These are phyloP conservation scores for Starmerella tilneyi DNA, from an alignment of 805 yeast species.

Conservation along the genomic window DNA sequence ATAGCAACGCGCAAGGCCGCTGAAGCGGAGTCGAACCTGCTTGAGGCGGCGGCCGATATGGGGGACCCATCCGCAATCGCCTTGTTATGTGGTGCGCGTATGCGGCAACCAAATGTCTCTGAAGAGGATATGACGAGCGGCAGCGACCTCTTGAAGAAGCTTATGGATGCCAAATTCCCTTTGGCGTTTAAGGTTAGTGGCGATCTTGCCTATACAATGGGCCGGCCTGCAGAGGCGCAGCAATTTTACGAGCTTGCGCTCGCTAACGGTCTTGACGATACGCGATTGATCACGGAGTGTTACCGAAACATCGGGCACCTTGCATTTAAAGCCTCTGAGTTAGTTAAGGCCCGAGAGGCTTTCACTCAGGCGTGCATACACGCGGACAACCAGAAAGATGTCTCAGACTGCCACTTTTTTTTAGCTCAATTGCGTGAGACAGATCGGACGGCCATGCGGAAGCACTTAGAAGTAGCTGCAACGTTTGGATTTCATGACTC, in stretches of 20 bases:
- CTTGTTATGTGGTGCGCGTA: constrained; percentile 56
- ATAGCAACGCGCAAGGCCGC: constrained; percentile 47
- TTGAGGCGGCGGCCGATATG: constrained; percentile 74
- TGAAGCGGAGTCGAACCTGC: constrained; percentile 55
- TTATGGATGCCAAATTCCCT: constrained; percentile 56
- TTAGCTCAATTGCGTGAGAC: constrained; percentile 59
- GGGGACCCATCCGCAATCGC: constrained; percentile 78
- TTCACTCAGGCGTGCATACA: constrained; percentile 52
- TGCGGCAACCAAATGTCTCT: constrained; percentile 34
- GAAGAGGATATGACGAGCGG: constrained; percentile 58
- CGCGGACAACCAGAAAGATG: constrained; percentile 43
- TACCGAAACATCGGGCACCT: constrained; percentile 51
- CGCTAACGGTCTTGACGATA: constrained; percentile 39
- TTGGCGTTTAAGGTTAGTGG: constrained; percentile 69
- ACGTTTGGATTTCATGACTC: constrained; percentile 67
- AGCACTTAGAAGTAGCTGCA: constrained; percentile 69
- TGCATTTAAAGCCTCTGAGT: constrained; percentile 44
- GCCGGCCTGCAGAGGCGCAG: constrained; percentile 41
- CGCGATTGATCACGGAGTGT: constrained; percentile 60
- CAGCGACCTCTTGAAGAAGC: constrained; percentile 44
- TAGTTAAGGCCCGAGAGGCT: constrained; percentile 43
- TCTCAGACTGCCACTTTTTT: constrained; percentile 65
- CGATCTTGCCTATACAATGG: constrained; percentile 52
- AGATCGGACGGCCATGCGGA: constrained; percentile 54
- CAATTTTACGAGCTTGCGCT: constrained; percentile 46